Evolutionary conservation across 345 rosid genomes (phyloP).

Genomic region (Xanthoceras sorbifolium): DNA sequence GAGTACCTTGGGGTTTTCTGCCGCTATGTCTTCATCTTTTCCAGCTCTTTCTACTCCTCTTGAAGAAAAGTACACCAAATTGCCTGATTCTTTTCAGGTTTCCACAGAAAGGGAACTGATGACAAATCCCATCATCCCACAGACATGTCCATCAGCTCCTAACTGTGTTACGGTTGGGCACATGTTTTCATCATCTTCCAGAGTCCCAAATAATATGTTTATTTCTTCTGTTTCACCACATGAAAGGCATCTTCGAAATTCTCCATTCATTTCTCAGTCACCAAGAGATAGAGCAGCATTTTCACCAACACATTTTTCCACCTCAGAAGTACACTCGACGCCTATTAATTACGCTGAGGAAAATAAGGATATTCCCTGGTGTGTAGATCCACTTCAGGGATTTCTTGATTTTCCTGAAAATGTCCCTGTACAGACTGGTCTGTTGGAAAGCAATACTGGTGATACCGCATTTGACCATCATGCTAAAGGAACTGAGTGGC

Average conservation of each 20-base stretch:
- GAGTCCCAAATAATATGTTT: conserved; percentile 34
- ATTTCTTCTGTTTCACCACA: conserved; percentile 36
- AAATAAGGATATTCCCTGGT: conserved; percentile 54
- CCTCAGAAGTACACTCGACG: conserved; percentile 38
- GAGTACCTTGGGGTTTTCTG: conserved; percentile 26
- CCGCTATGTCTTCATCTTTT: conserved; percentile 45
- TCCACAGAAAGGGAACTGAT: conserved; percentile 49
- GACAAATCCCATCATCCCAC: conserved; percentile 38
- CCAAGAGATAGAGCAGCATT: conserved; percentile 34
- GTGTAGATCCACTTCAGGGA: conserved; percentile 48
- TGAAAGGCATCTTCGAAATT: conserved; percentile 37
- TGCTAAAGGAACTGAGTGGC: conserved; percentile 52
- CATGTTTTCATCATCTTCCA: conserved; percentile 37
- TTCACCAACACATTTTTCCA: conserved; percentile 30
- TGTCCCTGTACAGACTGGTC: conserved; percentile 42
- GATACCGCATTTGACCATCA: conserved; percentile 43
- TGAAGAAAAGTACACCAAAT: conserved; percentile 39
- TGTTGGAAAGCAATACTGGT: conserved; percentile 43
- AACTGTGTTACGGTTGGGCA: conserved; percentile 33
- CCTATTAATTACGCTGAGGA: conserved; percentile 38
- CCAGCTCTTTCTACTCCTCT: conserved; percentile 39
- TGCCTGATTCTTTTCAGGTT: conserved; percentile 42
- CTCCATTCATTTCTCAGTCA: conserved; percentile 45
- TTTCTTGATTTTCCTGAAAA: conserved; percentile 54
- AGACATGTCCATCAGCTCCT: conserved; percentile 41